phyloP scores from a whole-genome alignment of 164 flowering plant species.

The Vitis cinerea region DNA sequence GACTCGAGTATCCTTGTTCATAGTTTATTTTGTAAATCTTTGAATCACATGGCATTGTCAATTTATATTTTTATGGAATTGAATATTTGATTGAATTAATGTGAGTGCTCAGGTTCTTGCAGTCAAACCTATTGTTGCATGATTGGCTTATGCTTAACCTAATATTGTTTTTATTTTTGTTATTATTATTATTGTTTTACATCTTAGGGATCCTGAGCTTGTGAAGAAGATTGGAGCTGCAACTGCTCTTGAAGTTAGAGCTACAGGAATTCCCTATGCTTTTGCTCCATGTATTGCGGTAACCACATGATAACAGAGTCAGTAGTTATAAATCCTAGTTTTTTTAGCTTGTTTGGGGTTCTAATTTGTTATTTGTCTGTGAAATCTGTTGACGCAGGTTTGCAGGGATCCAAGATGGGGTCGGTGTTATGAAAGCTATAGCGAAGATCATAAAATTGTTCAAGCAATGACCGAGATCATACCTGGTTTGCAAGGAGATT shows the following conservation, averaged over 20 bases:
- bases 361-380: background rate
- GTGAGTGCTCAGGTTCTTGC: too few relatives aligned
- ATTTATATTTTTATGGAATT: too few relatives aligned
- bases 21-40: too few relatives aligned
- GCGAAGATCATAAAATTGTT: conserved; percentile 52
- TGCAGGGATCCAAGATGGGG: conserved; percentile 77
- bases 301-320: background rate
- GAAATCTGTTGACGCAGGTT: conserved; percentile 28
- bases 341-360: background rate
- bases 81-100: too few relatives aligned
- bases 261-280: conserved; percentile 56
- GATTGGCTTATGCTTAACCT: too few relatives aligned
- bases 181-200: too few relatives aligned
- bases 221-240: conserved; percentile 19
- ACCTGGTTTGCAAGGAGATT: conserved; percentile 55
- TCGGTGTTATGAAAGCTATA: conserved; percentile 61
- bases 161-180: too few relatives aligned
- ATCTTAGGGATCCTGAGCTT: conserved; percentile 48
- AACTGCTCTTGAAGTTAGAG: too few relatives aligned
- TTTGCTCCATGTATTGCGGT: conserved; percentile 72
- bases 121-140: too few relatives aligned
- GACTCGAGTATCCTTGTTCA: too few relatives aligned
- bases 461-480: conserved; percentile 52
- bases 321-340: background rate
- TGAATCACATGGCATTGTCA: too few relatives aligned